phyloP scores from a whole-genome alignment of 2,329 filamentous ascomycete genomes.

The Trichoderma brevicompactum region DNA sequence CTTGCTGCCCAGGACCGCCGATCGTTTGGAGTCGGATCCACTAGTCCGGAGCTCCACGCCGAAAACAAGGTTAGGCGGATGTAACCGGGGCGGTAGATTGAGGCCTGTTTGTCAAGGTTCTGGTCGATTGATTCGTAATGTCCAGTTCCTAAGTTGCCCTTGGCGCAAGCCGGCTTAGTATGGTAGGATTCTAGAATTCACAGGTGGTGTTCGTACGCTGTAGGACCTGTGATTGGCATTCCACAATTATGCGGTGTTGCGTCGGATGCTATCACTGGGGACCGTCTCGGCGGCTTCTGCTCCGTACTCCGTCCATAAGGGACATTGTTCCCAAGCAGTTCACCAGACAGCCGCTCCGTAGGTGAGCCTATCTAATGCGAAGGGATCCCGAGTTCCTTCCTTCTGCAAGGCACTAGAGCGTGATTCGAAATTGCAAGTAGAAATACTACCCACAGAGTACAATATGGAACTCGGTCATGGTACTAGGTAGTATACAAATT shows the following conservation, averaged over 20 bases:
- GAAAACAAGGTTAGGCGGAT: conserved; percentile 13
- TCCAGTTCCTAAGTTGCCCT: background rate
- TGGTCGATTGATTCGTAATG: conserved; percentile 4
- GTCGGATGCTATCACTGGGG: background rate
- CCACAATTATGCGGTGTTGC: background rate
- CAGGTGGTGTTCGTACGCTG: background rate
- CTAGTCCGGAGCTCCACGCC: conserved; percentile 20
- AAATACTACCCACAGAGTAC: background rate
- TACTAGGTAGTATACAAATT: background rate
- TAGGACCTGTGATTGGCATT: background rate
- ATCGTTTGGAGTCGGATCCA: conserved; percentile 14
- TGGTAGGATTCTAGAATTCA: background rate
- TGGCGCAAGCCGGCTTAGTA: background rate
- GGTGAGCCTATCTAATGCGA: background rate
- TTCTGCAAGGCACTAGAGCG: conserved; percentile 18
- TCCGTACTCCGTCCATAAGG: no score
- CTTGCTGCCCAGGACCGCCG: conserved; percentile 13
- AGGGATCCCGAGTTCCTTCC: background rate
- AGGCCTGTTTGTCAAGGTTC: conserved; percentile 7
- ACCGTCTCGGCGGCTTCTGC: no score
- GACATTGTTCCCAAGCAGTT: no score
- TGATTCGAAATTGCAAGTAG: background rate
- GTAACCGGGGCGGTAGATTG: conserved; percentile 21
- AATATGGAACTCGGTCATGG: background rate
- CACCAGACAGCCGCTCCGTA: background rate